Evolutionary conservation across 2,329 filamentous ascomycete species (phyloP).

Genomic region (Aspergillus bombycis): DNA sequence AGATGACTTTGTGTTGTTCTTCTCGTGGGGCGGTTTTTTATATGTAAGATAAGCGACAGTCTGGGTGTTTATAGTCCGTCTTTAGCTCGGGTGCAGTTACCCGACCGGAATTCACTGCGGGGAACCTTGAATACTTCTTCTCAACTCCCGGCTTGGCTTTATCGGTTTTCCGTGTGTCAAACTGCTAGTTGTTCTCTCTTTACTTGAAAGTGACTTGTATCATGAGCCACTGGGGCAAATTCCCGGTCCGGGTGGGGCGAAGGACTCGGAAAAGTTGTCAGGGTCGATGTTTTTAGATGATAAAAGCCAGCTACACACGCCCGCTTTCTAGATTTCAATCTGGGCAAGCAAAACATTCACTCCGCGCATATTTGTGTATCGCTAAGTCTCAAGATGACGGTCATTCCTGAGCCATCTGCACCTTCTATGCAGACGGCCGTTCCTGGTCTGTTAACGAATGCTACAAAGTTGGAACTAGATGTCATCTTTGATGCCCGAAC

Average conservation of each 20-base stretch:
- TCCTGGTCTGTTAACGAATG: neutral
- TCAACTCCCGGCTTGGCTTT: neutral
- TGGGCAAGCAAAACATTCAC: neutral
- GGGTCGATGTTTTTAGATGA: neutral
- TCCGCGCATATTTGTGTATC: neutral
- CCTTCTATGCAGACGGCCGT: conserved; percentile 3
- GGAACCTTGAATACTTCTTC: neutral
- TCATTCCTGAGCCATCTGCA: neutral
- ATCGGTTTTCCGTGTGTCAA: neutral
- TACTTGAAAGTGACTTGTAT: neutral
- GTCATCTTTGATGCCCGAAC: conserved; percentile 2
- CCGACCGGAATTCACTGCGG: neutral
- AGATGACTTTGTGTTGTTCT: neutral
- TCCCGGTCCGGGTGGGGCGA: neutral
- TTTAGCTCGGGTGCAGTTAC: neutral
- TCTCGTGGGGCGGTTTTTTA: neutral
- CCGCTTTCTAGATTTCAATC: neutral
- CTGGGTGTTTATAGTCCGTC: neutral
- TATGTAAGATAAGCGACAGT: neutral
- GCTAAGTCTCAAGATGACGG: neutral
- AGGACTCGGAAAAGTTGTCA: neutral
- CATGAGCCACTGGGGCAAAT: neutral
- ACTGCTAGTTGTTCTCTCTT: neutral
- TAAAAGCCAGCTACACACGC: neutral
- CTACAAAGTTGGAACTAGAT: conserved; percentile 1